phyloP scores from a whole-genome alignment of 2,329 filamentous ascomycete species.

The Lachnellula occidentalis region DNA sequence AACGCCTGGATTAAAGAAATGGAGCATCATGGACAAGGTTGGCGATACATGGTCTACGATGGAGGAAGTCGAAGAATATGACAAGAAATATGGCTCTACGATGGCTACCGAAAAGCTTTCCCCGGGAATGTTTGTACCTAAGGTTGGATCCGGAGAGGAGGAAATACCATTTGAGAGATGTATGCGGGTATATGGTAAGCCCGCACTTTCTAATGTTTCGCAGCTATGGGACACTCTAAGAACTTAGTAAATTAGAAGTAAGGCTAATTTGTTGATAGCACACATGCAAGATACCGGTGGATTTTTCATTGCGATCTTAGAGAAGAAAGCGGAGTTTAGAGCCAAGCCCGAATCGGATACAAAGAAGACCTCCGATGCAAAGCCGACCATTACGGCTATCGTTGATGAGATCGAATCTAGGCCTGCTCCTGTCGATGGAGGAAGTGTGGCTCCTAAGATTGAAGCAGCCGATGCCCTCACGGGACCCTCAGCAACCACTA shows the following conservation, averaged over 20 bases:
- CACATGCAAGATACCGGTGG: constrained; percentile 94
- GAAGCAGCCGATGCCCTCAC: constrained; percentile 28
- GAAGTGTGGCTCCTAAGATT: constrained; percentile 27
- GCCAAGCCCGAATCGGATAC: constrained; percentile 62
- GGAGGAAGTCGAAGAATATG: constrained; percentile 70
- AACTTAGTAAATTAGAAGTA: too few relatives aligned
- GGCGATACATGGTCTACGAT: constrained; percentile 75
- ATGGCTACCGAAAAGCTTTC: constrained; percentile 61
- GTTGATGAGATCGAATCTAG: constrained; percentile 37
- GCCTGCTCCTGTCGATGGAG: constrained; percentile 27
- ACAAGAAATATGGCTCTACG: constrained; percentile 54
- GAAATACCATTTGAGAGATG: constrained; percentile 79
- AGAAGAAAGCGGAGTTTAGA: constrained; percentile 84
- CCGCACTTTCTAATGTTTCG: too few relatives aligned
- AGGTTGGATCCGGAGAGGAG: constrained; percentile 47
- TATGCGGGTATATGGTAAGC: constrained; percentile 75
- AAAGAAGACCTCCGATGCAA: constrained; percentile 41
- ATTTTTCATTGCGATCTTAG: constrained; percentile 93
- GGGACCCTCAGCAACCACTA: constrained; percentile 17
- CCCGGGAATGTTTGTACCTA: constrained; percentile 76
- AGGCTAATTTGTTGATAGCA: constrained; percentile 30
- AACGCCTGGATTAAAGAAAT: constrained; percentile 68
- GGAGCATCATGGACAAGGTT: constrained; percentile 88
- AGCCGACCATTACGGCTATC: constrained; percentile 32
- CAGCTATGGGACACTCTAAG: background rate